Evolutionary conservation across 2,329 filamentous ascomycete genomes (phyloP).

Genomic region (Beauveria scarabaeidicola): DNA sequence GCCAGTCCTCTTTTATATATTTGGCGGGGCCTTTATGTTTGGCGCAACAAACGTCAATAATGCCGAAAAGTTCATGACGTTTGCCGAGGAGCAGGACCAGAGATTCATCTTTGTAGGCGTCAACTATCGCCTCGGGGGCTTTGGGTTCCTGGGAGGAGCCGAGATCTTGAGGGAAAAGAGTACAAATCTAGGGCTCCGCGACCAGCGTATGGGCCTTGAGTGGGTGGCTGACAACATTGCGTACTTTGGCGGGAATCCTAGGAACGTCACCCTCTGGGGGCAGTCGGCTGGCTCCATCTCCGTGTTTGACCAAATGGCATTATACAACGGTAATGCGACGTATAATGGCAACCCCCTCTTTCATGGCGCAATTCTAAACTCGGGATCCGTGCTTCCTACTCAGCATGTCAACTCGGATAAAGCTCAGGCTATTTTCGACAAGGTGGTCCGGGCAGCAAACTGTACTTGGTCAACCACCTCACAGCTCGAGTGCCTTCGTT

Average conservation of each 20-base stretch:
- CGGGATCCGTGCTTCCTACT: too few species aligned
- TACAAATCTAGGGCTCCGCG: conserved; percentile 51
- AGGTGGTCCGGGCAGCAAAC: too few species aligned
- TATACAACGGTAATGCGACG: conserved; percentile 52
- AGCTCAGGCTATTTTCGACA: too few species aligned
- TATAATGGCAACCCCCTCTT: conserved; percentile 60
- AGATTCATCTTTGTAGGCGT: conserved; percentile 55
- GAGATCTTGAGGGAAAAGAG: conserved; percentile 47
- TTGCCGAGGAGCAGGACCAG: conserved; percentile 35
- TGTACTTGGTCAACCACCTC: too few species aligned
- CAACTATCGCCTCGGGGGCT: conserved; percentile 55
- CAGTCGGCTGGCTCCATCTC: conserved; percentile 52
- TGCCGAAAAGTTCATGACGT: conserved; percentile 24
- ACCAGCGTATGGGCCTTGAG: conserved; percentile 51
- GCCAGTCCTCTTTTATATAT: conserved; percentile 51
- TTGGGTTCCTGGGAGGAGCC: conserved; percentile 51
- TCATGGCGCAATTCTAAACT: conserved; percentile 28
- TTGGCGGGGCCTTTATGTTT: conserved; percentile 40
- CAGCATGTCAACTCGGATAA: too few species aligned
- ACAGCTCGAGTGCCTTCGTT: too few species aligned
- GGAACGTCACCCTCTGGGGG: conserved; percentile 57
- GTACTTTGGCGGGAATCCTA: conserved; percentile 56
- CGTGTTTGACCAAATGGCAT: conserved; percentile 52
- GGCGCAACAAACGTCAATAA: conserved; percentile 29
- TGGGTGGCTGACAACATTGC: conserved; percentile 59